These are phyloP conservation scores for Amorphotheca resinae DNA, from an alignment of 495 filamentous ascomycete genomes.

Conservation along the genomic window DNA sequence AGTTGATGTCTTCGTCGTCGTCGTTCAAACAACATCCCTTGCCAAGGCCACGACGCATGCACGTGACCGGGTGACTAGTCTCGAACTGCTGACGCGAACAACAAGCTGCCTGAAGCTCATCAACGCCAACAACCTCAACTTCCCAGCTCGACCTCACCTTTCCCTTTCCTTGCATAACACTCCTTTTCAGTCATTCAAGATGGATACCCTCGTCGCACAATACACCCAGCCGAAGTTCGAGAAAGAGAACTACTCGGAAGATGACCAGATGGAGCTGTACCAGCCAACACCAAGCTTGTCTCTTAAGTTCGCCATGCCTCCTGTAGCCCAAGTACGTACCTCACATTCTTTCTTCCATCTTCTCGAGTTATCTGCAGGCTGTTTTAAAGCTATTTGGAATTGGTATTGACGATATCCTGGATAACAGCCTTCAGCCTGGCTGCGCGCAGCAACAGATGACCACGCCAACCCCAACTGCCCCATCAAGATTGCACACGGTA, in stretches of 20 bases:
- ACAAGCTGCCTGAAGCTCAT: slow-evolving; percentile 18
- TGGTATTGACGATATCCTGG: slow-evolving; percentile 10
- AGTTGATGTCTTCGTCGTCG: too few relatives aligned
- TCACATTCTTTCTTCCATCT: not conserved
- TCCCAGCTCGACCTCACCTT: not conserved
- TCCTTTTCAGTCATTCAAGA: slow-evolving; percentile 30
- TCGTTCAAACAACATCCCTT: too few relatives aligned
- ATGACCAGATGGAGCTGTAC: slow-evolving; percentile 63
- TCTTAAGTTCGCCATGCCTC: slow-evolving; percentile 85
- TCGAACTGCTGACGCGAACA: slow-evolving; percentile 11
- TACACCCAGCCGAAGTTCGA: slow-evolving; percentile 69
- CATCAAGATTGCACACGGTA: slow-evolving; percentile 98
- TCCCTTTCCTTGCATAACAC: slow-evolving; percentile 7
- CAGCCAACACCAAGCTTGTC: slow-evolving; percentile 55
- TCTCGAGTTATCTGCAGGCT: too few relatives aligned
- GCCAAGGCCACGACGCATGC: too few relatives aligned
- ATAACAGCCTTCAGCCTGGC: slow-evolving; percentile 72
- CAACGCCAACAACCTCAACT: slow-evolving; percentile 6
- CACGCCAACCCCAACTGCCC: slow-evolving; percentile 89
- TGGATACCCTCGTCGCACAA: slow-evolving; percentile 88
- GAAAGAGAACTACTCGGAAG: slow-evolving; percentile 55
- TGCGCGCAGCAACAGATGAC: slow-evolving; percentile 95
- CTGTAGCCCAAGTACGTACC: slow-evolving; percentile 70
- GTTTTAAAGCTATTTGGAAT: slow-evolving; percentile 6
- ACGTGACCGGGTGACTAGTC: not conserved